phyloP scores from a whole-genome alignment of 768 basidiomycete species.

The Rhodotorula babjevae region DNA sequence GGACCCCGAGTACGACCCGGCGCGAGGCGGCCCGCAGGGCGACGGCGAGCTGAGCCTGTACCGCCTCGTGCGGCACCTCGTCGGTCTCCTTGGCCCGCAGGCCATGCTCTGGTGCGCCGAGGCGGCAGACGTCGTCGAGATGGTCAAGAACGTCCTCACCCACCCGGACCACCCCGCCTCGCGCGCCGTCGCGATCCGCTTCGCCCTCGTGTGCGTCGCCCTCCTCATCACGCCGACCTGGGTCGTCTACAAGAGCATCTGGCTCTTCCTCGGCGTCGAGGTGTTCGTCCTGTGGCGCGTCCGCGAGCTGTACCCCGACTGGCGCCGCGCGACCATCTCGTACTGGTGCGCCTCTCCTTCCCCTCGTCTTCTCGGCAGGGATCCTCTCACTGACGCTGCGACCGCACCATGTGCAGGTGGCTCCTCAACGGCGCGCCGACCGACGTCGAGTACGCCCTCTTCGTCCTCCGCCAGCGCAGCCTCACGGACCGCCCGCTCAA shows the following conservation, averaged over 20 bases:
- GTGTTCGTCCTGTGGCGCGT: constrained; percentile 28
- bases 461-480: constrained; percentile 10
- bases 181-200: background rate
- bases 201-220: constrained; percentile 1
- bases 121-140: constrained; percentile 12
- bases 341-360: constrained; percentile 9
- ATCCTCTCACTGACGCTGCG: too few species aligned
- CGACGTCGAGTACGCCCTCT: constrained; percentile 32
- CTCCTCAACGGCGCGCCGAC: constrained; percentile 19
- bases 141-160: constrained; percentile 19
- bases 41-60: constrained; percentile 17
- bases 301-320: constrained; percentile 18
- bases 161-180: constrained; percentile 29
- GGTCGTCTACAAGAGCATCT: constrained; percentile 9
- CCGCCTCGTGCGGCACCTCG: background rate
- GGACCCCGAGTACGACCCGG: background rate
- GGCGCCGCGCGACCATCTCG: constrained; percentile 11
- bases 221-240: constrained; percentile 13
- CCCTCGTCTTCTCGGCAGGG: too few species aligned
- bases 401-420: constrained; percentile 11
- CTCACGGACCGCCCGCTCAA: constrained; percentile 2
- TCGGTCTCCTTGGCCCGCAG: constrained; percentile 5
- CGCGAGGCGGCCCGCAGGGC: background rate
- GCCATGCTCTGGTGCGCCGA: background rate
- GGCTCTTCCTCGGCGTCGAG: constrained; percentile 10